phyloP scores from a whole-genome alignment of 495 filamentous ascomycete genomes.

The Aspergillus carlsbadensis region DNA sequence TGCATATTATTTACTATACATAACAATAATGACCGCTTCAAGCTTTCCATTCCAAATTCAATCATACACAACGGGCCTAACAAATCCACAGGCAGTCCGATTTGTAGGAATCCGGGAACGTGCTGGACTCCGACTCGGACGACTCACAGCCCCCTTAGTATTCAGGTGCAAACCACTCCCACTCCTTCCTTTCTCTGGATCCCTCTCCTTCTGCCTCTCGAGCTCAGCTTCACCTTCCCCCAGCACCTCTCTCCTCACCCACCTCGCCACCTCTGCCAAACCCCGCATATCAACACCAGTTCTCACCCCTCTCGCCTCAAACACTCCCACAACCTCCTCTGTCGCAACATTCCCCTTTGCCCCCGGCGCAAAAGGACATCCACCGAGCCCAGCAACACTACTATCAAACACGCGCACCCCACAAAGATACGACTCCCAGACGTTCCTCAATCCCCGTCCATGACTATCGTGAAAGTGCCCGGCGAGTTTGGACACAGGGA shows the following conservation, averaged over 20 bases:
- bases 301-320: conserved; percentile 36
- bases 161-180: too few relatives aligned
- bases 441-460: conserved; percentile 42
- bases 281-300: conserved; percentile 38
- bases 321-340: conserved; percentile 43
- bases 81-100: too few relatives aligned
- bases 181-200: too few relatives aligned
- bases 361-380: conserved; percentile 48
- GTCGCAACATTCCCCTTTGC: conserved; percentile 47
- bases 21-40: not conserved
- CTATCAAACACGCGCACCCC: conserved; percentile 46
- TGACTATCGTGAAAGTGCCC: conserved; percentile 52
- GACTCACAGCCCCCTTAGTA: too few relatives aligned
- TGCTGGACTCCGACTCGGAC: too few relatives aligned
- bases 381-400: conserved; percentile 44
- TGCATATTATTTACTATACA: not conserved
- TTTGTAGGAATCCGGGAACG: too few relatives aligned
- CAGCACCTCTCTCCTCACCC: not conserved
- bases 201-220: not conserved
- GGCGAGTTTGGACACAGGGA: conserved; percentile 32
- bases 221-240: not conserved
- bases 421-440: conserved; percentile 39
- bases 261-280: conserved; percentile 21
- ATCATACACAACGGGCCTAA: not conserved
- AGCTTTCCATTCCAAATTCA: not conserved